Evolutionary conservation across 345 rosid genomes (phyloP), one percentile per base, ranked within the genome.

Genomic region (Limnanthes douglasii): DNA sequence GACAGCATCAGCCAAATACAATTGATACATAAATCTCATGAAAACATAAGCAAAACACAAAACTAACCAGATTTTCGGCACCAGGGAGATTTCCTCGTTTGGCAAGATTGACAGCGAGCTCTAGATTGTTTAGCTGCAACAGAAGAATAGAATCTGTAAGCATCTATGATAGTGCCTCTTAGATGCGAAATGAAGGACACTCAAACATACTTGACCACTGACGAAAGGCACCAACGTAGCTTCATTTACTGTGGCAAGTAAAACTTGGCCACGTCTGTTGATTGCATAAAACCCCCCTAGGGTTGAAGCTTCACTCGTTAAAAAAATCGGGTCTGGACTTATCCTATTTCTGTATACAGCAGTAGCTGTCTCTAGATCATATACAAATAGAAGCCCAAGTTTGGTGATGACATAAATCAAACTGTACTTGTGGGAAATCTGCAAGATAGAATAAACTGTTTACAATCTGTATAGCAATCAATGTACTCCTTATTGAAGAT

Each of bases 61-160:
- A 1, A n/a, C 40, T 64, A 71, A 78, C 99, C 80, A 92, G 73
- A 67, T 81, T 81, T 64, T 92, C 99, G 17, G 94, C 99, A 51
- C 99, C 99, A 59, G 99, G 99, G 42, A 92, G 99, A 59, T 92
- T 92, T 66, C 99, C 99, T 64, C 99, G 69, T 59, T 85, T 92
- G 41, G 99, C 99, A 31, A 92, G 96, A 51, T 78, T 85, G 33
- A 92, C 93, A 45, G 99, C 99, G 40, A 92, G 94, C 67, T 92
- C 96, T 72, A 92, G 63, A 60, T 92, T 92, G 64, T 81, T 92
- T 51, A 92, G 60, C 96, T 92, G 73, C 28, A 51, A 50, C 21
- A 65, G 39, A 18, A 42, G 8, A 31, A 33, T 25, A 33, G n/a
- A 11, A 21, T 50, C 26, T 4, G 43, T 37, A 43, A 50, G 37